Evolutionary conservation across 176 grass and related monocot species (phyloP).

Genomic region (Eragrostis curvula): DNA sequence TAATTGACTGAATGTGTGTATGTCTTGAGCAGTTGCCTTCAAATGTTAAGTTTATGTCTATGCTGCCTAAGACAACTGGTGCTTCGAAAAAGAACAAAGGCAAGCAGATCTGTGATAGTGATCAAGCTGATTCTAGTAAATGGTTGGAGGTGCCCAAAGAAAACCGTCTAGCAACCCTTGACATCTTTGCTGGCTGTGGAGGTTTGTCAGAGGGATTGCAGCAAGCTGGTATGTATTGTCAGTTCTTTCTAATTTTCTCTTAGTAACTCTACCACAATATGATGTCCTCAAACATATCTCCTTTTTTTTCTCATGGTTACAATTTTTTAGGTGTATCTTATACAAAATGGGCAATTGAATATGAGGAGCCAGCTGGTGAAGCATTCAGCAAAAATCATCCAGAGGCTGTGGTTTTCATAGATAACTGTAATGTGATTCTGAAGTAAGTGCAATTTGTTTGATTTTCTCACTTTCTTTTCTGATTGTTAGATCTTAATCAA

Average conservation of each 20-base stretch:
- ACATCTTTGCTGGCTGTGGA: conserved; percentile 98
- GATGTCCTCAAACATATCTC: not conserved
- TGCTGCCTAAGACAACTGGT: conserved; percentile 42
- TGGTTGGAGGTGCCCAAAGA: conserved; percentile 54
- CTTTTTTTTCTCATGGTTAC: conserved; percentile 18
- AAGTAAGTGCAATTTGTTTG: conserved; percentile 57
- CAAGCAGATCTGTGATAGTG: conserved; percentile 72
- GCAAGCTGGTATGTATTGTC: conserved; percentile 70
- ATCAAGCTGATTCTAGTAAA: conserved; percentile 58
- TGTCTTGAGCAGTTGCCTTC: conserved; percentile 69
- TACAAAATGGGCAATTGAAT: conserved; percentile 99
- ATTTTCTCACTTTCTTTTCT: not conserved
- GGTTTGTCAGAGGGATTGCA: conserved; percentile 94
- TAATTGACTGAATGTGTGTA: conserved; percentile 46
- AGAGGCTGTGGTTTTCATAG: conserved; percentile 82
- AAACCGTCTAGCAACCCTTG: conserved; percentile 77
- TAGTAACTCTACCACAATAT: conserved; percentile 19
- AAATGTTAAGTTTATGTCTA: conserved; percentile 62
- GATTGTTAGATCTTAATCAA: not conserved
- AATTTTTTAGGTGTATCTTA: conserved; percentile 67
- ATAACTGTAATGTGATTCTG: conserved; percentile 99
- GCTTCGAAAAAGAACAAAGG: conserved; percentile 86
- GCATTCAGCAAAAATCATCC: conserved; percentile 95
- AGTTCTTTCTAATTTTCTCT: not conserved
- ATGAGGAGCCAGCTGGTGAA: conserved; percentile 93